Evolutionary conservation across 148 eudicot genomes (phyloP).

Genomic region (Amaranthus palmeri): DNA sequence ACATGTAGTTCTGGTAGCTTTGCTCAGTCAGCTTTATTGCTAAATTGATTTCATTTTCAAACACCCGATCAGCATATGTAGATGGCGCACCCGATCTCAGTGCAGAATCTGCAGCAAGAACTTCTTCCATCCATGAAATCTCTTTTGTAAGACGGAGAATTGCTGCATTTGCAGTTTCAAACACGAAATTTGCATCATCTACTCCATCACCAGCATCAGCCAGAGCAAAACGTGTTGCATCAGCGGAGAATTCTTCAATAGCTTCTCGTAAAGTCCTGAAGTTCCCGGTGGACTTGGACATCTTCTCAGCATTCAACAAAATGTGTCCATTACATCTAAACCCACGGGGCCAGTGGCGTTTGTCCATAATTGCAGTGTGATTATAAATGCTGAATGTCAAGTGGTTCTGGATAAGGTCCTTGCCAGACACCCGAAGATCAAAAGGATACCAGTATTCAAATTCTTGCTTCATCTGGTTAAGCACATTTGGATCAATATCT

Average conservation of each 20-base stretch:
- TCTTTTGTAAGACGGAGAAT: constrained; percentile 85
- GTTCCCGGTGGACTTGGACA: constrained; percentile 95
- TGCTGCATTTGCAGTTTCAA: constrained; percentile 92
- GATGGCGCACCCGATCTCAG: constrained; percentile 53
- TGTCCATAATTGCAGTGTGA: constrained; percentile 67
- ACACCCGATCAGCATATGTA: constrained; percentile 71
- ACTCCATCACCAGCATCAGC: constrained; percentile 97
- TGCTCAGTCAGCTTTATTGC: constrained; percentile 60
- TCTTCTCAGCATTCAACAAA: constrained; percentile 82
- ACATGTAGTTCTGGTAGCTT: constrained; percentile 59
- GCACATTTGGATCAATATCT: constrained; percentile 37
- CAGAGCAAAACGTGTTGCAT: constrained; percentile 59
- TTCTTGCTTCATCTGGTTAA: constrained; percentile 70
- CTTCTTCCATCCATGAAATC: constrained; percentile 68
- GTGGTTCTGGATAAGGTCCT: constrained; percentile 90
- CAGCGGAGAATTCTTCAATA: constrained; percentile 76
- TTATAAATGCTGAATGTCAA: constrained; percentile 78
- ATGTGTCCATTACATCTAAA: constrained; percentile 89
- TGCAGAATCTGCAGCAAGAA: constrained; percentile 50
- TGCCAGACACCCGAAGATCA: constrained; percentile 87
- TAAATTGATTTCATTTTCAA: constrained; percentile 81
- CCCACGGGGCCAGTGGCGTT: constrained; percentile 77
- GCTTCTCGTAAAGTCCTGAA: constrained; percentile 74
- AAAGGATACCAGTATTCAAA: constrained; percentile 94
- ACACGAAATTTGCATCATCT: constrained; percentile 92